phyloP scores from a whole-genome alignment of 73 alveolate species.

The Paramecium biaurelia region DNA sequence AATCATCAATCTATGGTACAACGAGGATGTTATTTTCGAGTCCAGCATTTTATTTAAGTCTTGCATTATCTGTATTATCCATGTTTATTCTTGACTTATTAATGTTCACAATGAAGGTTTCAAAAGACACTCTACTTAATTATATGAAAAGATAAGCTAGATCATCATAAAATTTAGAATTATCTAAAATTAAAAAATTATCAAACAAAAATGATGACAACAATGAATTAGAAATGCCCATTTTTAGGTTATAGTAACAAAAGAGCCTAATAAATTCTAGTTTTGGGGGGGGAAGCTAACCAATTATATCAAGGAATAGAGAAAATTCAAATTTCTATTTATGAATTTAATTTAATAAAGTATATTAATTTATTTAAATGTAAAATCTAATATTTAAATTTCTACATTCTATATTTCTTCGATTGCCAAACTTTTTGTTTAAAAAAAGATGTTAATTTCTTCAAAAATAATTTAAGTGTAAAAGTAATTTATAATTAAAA shows the following conservation, averaged over 20 bases:
- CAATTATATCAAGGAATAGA: not conserved
- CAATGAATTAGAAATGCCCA: not conserved
- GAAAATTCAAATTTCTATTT: not conserved
- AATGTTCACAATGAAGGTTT: constrained; percentile 8
- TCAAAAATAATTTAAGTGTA: too few species aligned
- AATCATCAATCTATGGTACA: constrained; percentile 13
- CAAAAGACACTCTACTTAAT: constrained; percentile 1
- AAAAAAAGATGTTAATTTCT: too few species aligned
- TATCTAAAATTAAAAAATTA: not conserved
- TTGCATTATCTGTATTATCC: not conserved
- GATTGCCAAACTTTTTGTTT: not conserved
- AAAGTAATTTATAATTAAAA: too few species aligned
- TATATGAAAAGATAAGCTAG: constrained; percentile 26
- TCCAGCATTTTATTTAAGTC: not conserved
- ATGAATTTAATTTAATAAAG: not conserved
- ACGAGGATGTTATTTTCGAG: constrained; percentile 18
- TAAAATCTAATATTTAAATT: not conserved
- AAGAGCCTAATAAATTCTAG: not conserved
- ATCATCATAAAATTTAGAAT: not conserved
- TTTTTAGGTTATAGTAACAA: not conserved
- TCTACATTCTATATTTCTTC: not conserved
- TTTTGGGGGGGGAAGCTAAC: not conserved
- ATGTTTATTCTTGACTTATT: constrained; percentile 34
- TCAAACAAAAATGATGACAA: not conserved
- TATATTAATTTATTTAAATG: not conserved